Base-by-base conservation (phyloP, 2,329 filamentous ascomycete genomes). In the Aureobasidium mangrovei region DNA sequence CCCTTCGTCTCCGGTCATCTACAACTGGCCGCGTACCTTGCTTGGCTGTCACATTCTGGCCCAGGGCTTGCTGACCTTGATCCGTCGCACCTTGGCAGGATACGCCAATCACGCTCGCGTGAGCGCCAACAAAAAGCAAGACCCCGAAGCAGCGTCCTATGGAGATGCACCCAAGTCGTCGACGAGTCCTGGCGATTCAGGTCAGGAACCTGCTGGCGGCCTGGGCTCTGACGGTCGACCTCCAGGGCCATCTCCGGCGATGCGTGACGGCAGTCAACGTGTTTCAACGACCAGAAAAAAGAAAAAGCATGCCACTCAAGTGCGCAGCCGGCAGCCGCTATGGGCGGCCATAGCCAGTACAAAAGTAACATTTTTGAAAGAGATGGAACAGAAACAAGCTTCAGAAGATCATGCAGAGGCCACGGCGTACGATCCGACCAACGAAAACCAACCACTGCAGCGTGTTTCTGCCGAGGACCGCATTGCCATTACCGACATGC, bases 291-390 rank as follows among this genome's bases (percentile, higher is more conserved):
- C 79, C 59, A 94, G 93, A 72, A 93, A 89, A 74, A 86, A 88
- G 73, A 83, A 86, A 72, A 91, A 93, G 73, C 89, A 95, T 72
- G 91, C 88, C 66, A 90, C 89, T 56, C 88, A 93, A 70, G 89
- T 95, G 61, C 80, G 91, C 69, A 88, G 89, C 68, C 84, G 89
- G 66, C 91, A 96, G 72, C 91, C 91, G 46, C 81, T 96, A 60
- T 96, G 91, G 91, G 89, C 91, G 60, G 91, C 91, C 45, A 80
- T 96, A 62, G 91, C 91, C 49, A 95, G 89, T 72, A 95, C 91
- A 66, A 96, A 96, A 77, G 91, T 96, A 67, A 91, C 93, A 63
- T 89, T 95, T 72, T 84, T 94, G 66, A 93, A 95, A 73, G 91
- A 71, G 74, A 79, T 76, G 68, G 75, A 78, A 71, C 81, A 94